These are phyloP conservation scores for Schizopora paradoxa DNA, from an alignment of 1,284 basidiomycete genomes.

Conservation along the genomic window DNA sequence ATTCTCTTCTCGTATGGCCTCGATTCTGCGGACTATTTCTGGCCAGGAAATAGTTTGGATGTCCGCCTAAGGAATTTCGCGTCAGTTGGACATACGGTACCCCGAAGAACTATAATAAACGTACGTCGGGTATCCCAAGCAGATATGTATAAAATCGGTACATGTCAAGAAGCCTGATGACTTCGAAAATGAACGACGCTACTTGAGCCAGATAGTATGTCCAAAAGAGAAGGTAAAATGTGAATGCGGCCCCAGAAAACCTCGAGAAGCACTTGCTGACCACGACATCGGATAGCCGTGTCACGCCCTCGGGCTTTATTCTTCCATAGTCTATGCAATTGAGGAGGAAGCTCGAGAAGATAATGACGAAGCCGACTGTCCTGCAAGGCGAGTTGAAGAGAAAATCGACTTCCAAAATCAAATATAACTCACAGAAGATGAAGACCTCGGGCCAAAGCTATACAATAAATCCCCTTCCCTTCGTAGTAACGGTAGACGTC, in stretches of 20 bases:
- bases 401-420: conserved; percentile 13
- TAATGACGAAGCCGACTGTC: conserved; percentile 95
- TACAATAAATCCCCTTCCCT: conserved; percentile 94
- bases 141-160: conserved; percentile 86
- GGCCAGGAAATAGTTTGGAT: conserved; percentile 98
- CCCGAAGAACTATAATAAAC: conserved; percentile 36
- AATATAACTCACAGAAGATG: conserved; percentile 79
- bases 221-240: conserved; percentile 80
- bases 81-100: conserved; percentile 1
- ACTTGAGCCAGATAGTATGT: conserved; percentile 79
- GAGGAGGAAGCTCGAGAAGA: conserved; percentile 92
- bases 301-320: conserved; percentile 58
- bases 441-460: conserved; percentile 79
- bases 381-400: conserved; percentile 37
- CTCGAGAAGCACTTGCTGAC: conserved; percentile 75
- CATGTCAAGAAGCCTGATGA: conserved; percentile 83
- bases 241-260: conserved; percentile 79
- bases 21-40: conserved; percentile 87
- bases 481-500: conserved; percentile 96
- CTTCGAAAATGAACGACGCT: conserved; percentile 54
- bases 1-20: conserved; percentile 84
- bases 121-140: conserved; percentile 73
- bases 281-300: conserved; percentile 72
- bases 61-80: conserved; percentile 60
- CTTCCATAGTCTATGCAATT: conserved; percentile 92